Base-by-base conservation (phyloP, 202 grass and related monocot genomes). In the Schoenoplectus tabernaemontani region DNA sequence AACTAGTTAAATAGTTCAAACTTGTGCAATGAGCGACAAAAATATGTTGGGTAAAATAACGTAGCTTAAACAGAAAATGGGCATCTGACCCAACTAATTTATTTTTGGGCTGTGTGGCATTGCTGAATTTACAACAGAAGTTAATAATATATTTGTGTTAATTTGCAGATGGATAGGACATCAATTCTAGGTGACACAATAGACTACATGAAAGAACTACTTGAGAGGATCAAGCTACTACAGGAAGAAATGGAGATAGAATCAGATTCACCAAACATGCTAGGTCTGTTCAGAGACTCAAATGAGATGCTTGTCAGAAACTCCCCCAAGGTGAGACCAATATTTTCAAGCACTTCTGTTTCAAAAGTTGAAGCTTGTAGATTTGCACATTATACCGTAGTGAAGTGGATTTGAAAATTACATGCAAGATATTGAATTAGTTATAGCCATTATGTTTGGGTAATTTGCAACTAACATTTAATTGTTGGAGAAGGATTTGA, bases 191-290 rank as follows among this genome's bases (percentile, higher is more conserved):
- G 96, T 5, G 96, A 99, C 83, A 99, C 92, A 60, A 96, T 99
- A 76, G 96, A 99, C 73, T 99, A 99, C 90, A 96, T 96, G 96
- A 99, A 96, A 85, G 96, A 99, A 82, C 85, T 99, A 30, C 86
- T 99, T 13, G 96, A 99, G 71, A 89, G 88, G 90, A 95, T 99
- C 85, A 90, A 87, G 81, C 67, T 19, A 46, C 86, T 96, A 76
- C 90, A 93, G 60, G 92, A 93, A 43, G 96, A 93, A 86, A 87
- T 97, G 9, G 89, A 88, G 2, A 53, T 84, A 17, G 37, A 84
- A 17, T 36, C 80, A 33, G 82, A 88, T 30, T 64, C 83, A 28
- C 26, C 90, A 4, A 87, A 88, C 70, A 44, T 90, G 85, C 74
- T 90, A 13, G 91, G 93, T 87, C 81, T 91, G 67, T 96, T 90